A percentile compares a stretch with the other conserved stretches of the same genome.
Conservation (phyloP, 176 grass and related monocot genomes). For the Microstegium vimineum region DNA sequence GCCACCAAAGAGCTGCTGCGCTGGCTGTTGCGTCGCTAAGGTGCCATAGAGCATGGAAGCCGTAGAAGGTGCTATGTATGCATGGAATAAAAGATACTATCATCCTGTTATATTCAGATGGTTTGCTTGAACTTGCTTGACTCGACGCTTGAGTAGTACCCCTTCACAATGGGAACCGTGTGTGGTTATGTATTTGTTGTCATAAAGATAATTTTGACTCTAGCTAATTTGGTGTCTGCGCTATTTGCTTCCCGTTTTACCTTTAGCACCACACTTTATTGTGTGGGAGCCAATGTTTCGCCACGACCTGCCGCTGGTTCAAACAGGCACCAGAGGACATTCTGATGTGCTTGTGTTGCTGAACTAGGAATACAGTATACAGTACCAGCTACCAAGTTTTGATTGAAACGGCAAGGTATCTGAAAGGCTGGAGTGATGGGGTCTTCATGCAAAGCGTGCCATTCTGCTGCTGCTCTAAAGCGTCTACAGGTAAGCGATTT, state of each 20-base stretch:
- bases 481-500: background rate
- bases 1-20: constrained; percentile 54
- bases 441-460: background rate
- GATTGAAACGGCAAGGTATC: background rate
- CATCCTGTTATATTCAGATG: background rate
- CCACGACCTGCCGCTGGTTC: background rate
- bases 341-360: background rate
- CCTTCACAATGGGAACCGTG: background rate
- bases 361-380: background rate
- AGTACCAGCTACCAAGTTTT: background rate
- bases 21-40: constrained; percentile 48
- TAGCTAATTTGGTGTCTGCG: background rate
- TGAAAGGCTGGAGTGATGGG: background rate
- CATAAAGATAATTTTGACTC: background rate
- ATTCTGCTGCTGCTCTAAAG: background rate
- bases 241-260: too few species aligned
- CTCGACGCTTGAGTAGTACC: background rate
- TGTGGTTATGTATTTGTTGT: constrained; percentile 12
- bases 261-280: too few species aligned
- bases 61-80: constrained; percentile 20
- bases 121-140: constrained; percentile 23
- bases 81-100: constrained; percentile 16
- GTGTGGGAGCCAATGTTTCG: too few species aligned
- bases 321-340: background rate
- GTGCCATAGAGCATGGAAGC: constrained; percentile 36